Conservation (phyloP, 73 alveolate genomes). For the Halteria grandinella region DNA sequence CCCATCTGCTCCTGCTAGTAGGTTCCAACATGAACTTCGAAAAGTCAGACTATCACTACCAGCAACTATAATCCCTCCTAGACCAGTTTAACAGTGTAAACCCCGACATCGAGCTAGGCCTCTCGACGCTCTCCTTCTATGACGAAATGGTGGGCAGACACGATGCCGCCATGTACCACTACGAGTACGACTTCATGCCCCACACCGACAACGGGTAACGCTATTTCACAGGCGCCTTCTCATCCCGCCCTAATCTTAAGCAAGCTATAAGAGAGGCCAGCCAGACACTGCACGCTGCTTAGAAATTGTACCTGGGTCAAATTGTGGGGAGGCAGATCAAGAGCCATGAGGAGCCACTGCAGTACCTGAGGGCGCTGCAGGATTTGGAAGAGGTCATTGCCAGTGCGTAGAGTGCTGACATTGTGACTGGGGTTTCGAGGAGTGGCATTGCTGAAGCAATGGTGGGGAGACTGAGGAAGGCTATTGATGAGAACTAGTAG, state of each 20-base stretch:
- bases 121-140: conserved; percentile 93
- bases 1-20: conserved; percentile 69
- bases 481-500: background rate
- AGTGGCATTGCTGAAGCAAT: background rate
- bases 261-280: conserved; percentile 14
- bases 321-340: too few relatives aligned
- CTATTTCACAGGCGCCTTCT: conserved; percentile 35
- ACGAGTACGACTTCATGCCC: conserved; percentile 91
- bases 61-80: conserved; percentile 71
- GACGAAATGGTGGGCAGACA: too few relatives aligned
- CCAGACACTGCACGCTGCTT: conserved; percentile 4
- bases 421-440: conserved; percentile 14
- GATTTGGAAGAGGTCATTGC: background rate
- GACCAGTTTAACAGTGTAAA: conserved; percentile 66
- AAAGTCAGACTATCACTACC: conserved; percentile 69
- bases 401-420: background rate
- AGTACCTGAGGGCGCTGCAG: background rate
- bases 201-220: conserved; percentile 66
- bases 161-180: too few relatives aligned
- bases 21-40: conserved; percentile 74
- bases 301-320: conserved; percentile 13
- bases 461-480: background rate
- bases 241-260: conserved; percentile 37
- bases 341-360: too few relatives aligned
- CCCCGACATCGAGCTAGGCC: conserved; percentile 77